Conservation (phyloP, 78 protist genomes). For the Bodo saltans region DNA sequence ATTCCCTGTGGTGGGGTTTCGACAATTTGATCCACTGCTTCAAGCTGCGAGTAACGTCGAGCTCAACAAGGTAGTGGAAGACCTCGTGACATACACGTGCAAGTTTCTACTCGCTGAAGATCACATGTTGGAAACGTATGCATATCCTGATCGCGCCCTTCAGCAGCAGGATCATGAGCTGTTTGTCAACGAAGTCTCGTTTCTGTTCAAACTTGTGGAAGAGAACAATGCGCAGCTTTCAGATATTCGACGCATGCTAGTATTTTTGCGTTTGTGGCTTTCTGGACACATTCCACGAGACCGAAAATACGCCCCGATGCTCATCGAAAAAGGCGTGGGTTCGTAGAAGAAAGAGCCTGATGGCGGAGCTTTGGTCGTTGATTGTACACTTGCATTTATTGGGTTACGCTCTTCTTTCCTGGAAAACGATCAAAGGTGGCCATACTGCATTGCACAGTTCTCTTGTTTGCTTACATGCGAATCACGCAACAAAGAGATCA, state of each 20-base stretch:
- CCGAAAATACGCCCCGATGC: neutral
- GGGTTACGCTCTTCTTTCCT: too few relatives aligned
- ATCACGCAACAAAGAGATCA: too few relatives aligned
- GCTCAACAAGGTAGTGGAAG: neutral
- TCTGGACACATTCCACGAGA: neutral
- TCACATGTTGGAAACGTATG: neutral
- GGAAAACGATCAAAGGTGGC: too few relatives aligned
- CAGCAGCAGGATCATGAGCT: neutral
- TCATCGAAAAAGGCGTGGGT: neutral
- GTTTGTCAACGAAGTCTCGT: neutral
- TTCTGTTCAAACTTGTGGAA: neutral
- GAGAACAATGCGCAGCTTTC: neutral
- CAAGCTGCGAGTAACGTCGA: neutral
- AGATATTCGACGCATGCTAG: neutral
- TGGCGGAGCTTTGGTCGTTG: too few relatives aligned
- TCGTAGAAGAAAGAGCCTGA: too few relatives aligned
- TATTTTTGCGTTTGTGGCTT: neutral
- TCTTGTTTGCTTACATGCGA: too few relatives aligned
- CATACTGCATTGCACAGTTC: too few relatives aligned
- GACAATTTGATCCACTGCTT: neutral
- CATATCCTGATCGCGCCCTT: neutral
- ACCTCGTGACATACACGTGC: neutral
- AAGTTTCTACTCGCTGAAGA: neutral
- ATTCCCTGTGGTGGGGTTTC: too few relatives aligned
- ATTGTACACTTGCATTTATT: too few relatives aligned